phyloP scores from a whole-genome alignment of 345 rosid species.

The Geranium rotundifolium region DNA sequence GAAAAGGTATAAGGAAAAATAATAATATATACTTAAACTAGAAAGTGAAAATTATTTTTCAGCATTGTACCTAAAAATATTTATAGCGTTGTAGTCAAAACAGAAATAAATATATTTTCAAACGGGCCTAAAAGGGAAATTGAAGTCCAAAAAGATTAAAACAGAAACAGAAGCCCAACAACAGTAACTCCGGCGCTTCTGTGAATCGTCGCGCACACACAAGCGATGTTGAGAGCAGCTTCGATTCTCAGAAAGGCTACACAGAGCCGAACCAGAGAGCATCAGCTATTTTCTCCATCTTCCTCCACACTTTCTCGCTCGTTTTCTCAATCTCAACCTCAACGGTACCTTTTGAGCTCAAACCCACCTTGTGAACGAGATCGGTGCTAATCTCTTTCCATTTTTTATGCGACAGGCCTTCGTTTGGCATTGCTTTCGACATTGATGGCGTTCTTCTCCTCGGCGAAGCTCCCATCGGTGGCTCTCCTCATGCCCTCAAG shows the following conservation, averaged over 20 bases:
- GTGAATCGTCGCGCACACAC: no score
- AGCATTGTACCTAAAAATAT: no score
- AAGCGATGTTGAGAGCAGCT: not conserved
- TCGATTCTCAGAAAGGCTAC: not conserved
- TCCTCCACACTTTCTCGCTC: constrained; percentile 19
- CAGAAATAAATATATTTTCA: no score
- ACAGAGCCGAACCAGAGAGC: constrained; percentile 13
- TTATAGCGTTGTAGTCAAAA: no score
- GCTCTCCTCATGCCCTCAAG: constrained; percentile 48
- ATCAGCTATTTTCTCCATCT: not conserved
- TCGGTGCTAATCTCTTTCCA: not conserved
- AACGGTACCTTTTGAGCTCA: constrained; percentile 13
- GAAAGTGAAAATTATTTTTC: no score
- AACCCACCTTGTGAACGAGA: not conserved
- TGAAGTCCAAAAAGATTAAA: no score
- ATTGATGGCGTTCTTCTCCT: constrained; percentile 82
- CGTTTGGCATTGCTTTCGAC: constrained; percentile 75
- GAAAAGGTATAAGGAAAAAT: no score
- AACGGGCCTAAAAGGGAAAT: no score
- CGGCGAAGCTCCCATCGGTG: constrained; percentile 60
- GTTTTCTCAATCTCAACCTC: constrained; percentile 19
- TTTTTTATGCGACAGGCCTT: constrained; percentile 20
- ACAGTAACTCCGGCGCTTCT: no score
- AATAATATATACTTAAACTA: no score
- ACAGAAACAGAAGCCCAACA: no score